Percentiles rank a stretch among this genome's conserved stretches.
These are phyloP conservation scores for Claviceps sp. DNA, from an alignment of 2,329 filamentous ascomycete genomes.

Conservation along the genomic window DNA sequence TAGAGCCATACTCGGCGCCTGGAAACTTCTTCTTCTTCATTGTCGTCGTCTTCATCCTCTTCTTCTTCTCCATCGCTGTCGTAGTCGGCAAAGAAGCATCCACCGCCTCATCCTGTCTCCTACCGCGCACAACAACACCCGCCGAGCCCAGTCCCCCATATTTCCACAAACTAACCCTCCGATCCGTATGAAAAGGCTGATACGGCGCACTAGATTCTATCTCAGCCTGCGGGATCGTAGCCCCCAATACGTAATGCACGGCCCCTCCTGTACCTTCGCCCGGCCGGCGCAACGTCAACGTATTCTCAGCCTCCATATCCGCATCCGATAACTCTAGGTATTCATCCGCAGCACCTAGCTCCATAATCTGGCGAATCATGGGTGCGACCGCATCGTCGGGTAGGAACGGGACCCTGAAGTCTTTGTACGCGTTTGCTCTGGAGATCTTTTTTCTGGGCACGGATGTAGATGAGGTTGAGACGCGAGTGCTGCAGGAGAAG, in stretches of 20 bases:
- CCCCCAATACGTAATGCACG: constrained; percentile 33
- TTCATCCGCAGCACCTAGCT: constrained; percentile 37
- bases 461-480: constrained; percentile 39
- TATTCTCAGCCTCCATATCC: constrained; percentile 40
- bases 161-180: constrained; percentile 64
- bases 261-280: too few relatives aligned
- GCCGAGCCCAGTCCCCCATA: constrained; percentile 30
- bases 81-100: constrained; percentile 19
- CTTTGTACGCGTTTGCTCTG: constrained; percentile 45
- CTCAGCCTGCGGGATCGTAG: constrained; percentile 61
- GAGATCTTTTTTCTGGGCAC: constrained; percentile 38
- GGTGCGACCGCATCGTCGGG: constrained; percentile 46
- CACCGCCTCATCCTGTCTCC: constrained; percentile 23
- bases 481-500: constrained; percentile 46
- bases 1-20: neutral
- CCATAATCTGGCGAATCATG: constrained; percentile 39
- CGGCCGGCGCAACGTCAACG: constrained; percentile 34
- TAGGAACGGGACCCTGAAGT: constrained; percentile 52
- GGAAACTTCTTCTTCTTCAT: constrained; percentile 13
- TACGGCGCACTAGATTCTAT: constrained; percentile 94
- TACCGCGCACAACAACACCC: constrained; percentile 26
- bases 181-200: constrained; percentile 89
- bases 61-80: constrained; percentile 18
- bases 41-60: constrained; percentile 23
- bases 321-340: constrained; percentile 39